Evolutionary conservation across 352 stramenopile species (phyloP).

Genomic region (Halophytophthora polymorphica): DNA sequence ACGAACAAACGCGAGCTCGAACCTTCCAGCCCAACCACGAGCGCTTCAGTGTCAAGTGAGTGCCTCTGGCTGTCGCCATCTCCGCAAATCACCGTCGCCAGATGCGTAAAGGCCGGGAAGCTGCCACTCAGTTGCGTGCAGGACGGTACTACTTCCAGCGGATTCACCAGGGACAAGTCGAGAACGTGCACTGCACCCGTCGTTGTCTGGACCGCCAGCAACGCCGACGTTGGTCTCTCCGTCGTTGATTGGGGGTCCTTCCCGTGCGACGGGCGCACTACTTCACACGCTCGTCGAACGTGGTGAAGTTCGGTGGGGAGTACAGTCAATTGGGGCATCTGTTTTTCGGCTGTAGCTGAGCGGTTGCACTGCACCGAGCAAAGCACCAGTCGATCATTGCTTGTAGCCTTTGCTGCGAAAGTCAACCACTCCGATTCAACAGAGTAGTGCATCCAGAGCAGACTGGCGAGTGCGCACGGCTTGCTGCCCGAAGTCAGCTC

Average conservation of each 20-base stretch:
- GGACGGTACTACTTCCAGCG: neutral
- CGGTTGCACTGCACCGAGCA: conserved; percentile 6
- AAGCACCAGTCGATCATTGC: conserved; percentile 29
- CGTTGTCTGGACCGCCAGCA: conserved; percentile 37
- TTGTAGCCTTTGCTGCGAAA: conserved; percentile 30
- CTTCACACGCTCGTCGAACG: conserved; percentile 16
- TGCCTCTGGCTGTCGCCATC: neutral
- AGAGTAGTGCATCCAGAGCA: conserved; percentile 34
- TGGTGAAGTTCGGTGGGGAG: conserved; percentile 10
- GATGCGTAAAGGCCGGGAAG: conserved; percentile 33
- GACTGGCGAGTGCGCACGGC: conserved; percentile 10
- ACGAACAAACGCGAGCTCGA: conserved; percentile 50
- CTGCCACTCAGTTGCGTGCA: conserved; percentile 13
- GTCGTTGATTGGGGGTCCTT: neutral
- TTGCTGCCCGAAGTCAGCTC: conserved; percentile 1
- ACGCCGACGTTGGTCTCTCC: neutral
- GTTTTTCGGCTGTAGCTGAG: conserved; percentile 3
- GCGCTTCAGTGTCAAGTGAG: neutral
- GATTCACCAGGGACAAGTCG: too few relatives aligned
- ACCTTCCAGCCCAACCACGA: conserved; percentile 40
- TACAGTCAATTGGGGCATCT: conserved; percentile 7
- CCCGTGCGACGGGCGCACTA: neutral
- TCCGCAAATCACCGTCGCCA: conserved; percentile 24
- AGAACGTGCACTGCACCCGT: conserved; percentile 38
- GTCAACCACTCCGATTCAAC: conserved; percentile 14